phyloP scores from a whole-genome alignment of 352 stramenopile genomes.

The Aphanomyces stellatus region DNA sequence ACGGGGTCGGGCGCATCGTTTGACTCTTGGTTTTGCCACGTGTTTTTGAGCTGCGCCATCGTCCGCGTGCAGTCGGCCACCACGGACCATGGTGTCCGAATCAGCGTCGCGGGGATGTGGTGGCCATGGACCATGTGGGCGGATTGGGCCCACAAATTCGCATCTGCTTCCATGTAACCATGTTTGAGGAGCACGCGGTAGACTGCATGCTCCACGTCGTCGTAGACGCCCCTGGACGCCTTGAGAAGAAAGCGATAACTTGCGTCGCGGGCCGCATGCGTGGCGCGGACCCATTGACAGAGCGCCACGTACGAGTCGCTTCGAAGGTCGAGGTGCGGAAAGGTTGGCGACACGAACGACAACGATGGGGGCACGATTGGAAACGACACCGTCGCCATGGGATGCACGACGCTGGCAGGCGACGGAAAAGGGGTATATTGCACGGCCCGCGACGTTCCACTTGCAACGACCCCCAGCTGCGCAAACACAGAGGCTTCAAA shows the following conservation, averaged over 20 bases:
- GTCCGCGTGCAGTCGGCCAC: conserved; percentile 40
- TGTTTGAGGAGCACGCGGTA: conserved; percentile 60
- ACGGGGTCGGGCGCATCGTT: neutral
- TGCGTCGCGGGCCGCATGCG: conserved; percentile 38
- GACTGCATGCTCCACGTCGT: conserved; percentile 38
- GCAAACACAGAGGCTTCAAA: too few species aligned
- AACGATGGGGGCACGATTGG: neutral
- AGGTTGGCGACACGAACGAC: neutral
- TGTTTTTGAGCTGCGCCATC: conserved; percentile 5
- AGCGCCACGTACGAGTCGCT: conserved; percentile 24
- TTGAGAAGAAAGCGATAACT: conserved; percentile 59
- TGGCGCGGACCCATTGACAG: conserved; percentile 45
- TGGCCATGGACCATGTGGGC: neutral
- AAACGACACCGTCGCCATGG: neutral
- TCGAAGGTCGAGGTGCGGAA: too few species aligned
- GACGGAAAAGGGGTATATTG: neutral
- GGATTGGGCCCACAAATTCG: conserved; percentile 5
- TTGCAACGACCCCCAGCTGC: too few species aligned
- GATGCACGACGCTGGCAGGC: neutral
- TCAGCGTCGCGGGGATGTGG: conserved; percentile 18
- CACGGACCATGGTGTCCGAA: conserved; percentile 36
- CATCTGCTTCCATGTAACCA: conserved; percentile 25
- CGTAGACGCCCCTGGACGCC: neutral
- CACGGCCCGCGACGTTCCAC: neutral
- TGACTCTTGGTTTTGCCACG: conserved; percentile 4